Percentiles rank a stretch among this genome's conserved stretches.
phyloP scores from a whole-genome alignment of 139 green algal genomes.

The Asterochloris sp. region DNA sequence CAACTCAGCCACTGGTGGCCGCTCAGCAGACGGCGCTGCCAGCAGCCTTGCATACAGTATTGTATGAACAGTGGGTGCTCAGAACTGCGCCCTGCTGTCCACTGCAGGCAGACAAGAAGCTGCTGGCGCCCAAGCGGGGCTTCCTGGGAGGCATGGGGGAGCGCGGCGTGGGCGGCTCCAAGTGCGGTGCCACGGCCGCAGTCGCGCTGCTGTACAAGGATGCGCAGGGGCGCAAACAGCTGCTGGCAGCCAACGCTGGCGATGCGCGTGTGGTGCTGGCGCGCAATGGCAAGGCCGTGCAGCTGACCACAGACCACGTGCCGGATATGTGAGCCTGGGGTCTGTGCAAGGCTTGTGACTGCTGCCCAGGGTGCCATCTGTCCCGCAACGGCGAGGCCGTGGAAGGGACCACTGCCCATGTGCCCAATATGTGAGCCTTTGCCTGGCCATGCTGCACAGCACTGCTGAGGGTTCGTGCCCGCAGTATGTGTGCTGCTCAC shows the following conservation, averaged over 20 bases:
- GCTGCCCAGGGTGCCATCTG: too few relatives aligned
- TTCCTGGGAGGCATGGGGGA: conserved; percentile 82
- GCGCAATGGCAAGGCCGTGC: conserved; percentile 47
- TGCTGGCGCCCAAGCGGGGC: conserved; percentile 61
- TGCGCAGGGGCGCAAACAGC: conserved; percentile 23
- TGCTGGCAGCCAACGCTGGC: conserved; percentile 85
- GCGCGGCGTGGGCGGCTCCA: conserved; percentile 82
- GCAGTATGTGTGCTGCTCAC: too few relatives aligned
- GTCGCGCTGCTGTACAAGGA: conserved; percentile 34
- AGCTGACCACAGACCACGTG: conserved; percentile 89
- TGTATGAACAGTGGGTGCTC: neutral
- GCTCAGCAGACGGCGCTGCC: neutral
- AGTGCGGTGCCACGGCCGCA: conserved; percentile 81
- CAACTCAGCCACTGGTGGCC: neutral
- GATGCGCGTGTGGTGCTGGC: conserved; percentile 85
- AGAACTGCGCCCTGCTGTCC: neutral
- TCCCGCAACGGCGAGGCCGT: too few relatives aligned
- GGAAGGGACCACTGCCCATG: too few relatives aligned
- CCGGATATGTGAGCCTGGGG: conserved; percentile 58
- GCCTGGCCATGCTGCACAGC: too few relatives aligned
- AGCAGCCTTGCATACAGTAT: neutral
- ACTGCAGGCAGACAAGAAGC: conserved; percentile 11
- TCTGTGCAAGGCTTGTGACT: too few relatives aligned
- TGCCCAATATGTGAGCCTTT: too few relatives aligned
- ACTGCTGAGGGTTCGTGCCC: too few relatives aligned